Conservation (phyloP, 2,329 filamentous ascomycete genomes). For the Cladosporium velox region DNA sequence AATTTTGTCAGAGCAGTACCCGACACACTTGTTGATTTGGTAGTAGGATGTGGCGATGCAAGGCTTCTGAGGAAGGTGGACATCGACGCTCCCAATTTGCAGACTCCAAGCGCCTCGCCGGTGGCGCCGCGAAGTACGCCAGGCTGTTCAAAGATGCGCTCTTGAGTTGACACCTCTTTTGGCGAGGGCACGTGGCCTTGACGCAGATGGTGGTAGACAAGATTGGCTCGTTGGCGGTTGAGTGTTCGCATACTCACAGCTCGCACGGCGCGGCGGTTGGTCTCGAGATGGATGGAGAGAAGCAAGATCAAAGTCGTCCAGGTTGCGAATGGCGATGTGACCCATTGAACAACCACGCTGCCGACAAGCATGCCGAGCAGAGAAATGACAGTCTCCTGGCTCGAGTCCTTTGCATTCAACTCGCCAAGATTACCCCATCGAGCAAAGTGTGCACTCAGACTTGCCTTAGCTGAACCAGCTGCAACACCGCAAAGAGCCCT, state of each 20-base stretch:
- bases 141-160: conserved; percentile 64
- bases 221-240: conserved; percentile 82
- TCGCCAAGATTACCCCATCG: conserved; percentile 84
- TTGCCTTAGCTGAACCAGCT: conserved; percentile 86
- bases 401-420: conserved; percentile 91
- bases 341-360: conserved; percentile 74
- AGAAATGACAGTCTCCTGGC: conserved; percentile 91
- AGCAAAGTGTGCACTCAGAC: conserved; percentile 89
- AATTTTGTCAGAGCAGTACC: conserved; percentile 46
- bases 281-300: conserved; percentile 73
- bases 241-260: conserved; percentile 80
- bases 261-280: conserved; percentile 84
- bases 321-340: conserved; percentile 71
- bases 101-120: conserved; percentile 53
- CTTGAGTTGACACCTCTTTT: conserved; percentile 60
- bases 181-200: conserved; percentile 60
- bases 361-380: conserved; percentile 85
- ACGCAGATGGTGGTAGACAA: conserved; percentile 65
- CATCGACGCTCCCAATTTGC: conserved; percentile 53
- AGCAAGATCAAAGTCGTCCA: conserved; percentile 72
- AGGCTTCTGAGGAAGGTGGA: conserved; percentile 28
- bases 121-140: conserved; percentile 62
- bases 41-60: conserved; percentile 32
- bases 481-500: conserved; percentile 82
- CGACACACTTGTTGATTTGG: conserved; percentile 27